phyloP scores from a whole-genome alignment of 306 rosid species.

The Gillenia trifoliata region DNA sequence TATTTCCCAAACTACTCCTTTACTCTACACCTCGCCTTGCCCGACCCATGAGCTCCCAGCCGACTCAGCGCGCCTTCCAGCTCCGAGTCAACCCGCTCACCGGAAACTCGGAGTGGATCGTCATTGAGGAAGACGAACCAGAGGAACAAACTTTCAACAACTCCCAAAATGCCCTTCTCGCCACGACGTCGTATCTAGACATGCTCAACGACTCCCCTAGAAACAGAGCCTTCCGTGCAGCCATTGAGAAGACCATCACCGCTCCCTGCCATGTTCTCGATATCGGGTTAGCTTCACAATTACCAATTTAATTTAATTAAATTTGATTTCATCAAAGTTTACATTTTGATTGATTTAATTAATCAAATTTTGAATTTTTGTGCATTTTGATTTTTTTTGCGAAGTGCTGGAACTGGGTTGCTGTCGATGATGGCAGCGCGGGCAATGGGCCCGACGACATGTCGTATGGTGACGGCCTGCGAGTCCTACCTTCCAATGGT shows the following conservation, averaged over 20 bases:
- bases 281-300: conserved; percentile 53
- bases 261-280: conserved; percentile 77
- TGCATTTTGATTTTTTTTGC: not conserved
- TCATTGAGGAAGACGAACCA: conserved; percentile 55
- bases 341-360: not conserved
- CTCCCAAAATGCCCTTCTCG: conserved; percentile 49
- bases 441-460: conserved; percentile 51
- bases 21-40: conserved; percentile 12
- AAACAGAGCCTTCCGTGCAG: conserved; percentile 64
- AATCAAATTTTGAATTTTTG: not conserved
- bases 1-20: conserved; percentile 18
- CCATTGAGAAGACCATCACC: conserved; percentile 68
- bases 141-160: conserved; percentile 16
- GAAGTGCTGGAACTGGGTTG: conserved; percentile 93
- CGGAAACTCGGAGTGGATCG: conserved; percentile 90
- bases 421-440: conserved; percentile 92
- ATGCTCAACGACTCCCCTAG: conserved; percentile 82
- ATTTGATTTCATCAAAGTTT: no score
- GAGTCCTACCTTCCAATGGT: conserved; percentile 98
- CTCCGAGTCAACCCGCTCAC: conserved; percentile 71
- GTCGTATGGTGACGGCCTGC: conserved; percentile 60
- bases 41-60: conserved; percentile 54
- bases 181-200: conserved; percentile 79
- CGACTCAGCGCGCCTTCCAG: conserved; percentile 63
- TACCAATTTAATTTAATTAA: not conserved